These are phyloP conservation scores for Tolypocladium tundrense DNA, from an alignment of 2,329 filamentous ascomycete species.

Conservation along the genomic window DNA sequence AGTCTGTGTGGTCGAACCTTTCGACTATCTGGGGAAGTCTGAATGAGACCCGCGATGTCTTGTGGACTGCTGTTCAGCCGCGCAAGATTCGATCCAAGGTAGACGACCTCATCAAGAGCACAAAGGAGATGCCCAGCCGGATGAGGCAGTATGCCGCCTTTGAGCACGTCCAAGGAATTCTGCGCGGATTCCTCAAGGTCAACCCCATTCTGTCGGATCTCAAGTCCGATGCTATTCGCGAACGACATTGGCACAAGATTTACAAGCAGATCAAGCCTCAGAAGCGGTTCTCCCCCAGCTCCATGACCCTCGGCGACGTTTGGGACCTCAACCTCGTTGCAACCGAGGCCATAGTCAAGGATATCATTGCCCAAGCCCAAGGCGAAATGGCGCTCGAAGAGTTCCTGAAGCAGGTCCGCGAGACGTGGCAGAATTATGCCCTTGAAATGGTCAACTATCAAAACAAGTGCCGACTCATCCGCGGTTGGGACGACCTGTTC, in stretches of 20 bases:
- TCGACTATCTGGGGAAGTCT: conserved; percentile 95
- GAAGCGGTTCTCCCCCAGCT: conserved; percentile 86
- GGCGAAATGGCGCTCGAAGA: conserved; percentile 98
- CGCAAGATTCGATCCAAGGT: conserved; percentile 84
- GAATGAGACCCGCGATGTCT: conserved; percentile 81
- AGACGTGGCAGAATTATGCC: conserved; percentile 92
- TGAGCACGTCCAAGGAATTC: conserved; percentile 88
- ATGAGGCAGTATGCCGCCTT: conserved; percentile 99
- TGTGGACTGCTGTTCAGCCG: conserved; percentile 94
- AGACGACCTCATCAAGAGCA: conserved; percentile 91
- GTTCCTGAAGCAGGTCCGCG: conserved; percentile 90
- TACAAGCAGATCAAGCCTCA: conserved; percentile 91
- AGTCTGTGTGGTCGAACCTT: conserved; percentile 93
- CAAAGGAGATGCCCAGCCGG: conserved; percentile 96
- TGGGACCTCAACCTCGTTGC: conserved; percentile 92
- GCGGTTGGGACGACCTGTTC: conserved; percentile 96
- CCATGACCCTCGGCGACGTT: conserved; percentile 94
- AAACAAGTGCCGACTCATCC: conserved; percentile 94
- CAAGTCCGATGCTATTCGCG: conserved; percentile 92
- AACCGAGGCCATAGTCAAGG: conserved; percentile 78
- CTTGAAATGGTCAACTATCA: conserved; percentile 95
- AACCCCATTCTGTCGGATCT: conserved; percentile 81
- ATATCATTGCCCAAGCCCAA: conserved; percentile 91
- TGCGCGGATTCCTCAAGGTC: conserved; percentile 82
- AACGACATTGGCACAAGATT: conserved; percentile 95